These are phyloP conservation scores for Fusarium caatingaense DNA, from an alignment of 2,329 filamentous ascomycete genomes.

Conservation along the genomic window DNA sequence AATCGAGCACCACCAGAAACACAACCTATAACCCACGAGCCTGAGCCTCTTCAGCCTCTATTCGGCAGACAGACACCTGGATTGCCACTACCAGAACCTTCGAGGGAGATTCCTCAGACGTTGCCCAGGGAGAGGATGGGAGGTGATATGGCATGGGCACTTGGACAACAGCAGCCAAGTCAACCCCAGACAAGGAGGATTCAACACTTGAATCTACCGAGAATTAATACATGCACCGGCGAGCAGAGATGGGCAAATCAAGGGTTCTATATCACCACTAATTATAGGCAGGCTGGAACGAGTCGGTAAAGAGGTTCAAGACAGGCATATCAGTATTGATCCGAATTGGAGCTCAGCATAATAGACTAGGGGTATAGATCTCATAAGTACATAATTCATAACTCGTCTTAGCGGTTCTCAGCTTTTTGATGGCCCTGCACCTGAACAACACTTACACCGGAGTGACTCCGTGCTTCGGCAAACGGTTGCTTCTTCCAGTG, in stretches of 20 bases:
- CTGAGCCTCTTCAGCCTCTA: constrained; percentile 35
- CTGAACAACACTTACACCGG: constrained; percentile 2
- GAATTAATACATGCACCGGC: background rate
- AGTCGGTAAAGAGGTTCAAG: background rate
- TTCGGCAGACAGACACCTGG: constrained; percentile 9
- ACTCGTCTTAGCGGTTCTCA: background rate
- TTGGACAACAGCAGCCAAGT: background rate
- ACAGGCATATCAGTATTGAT: background rate
- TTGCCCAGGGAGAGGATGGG: background rate
- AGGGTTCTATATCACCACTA: background rate
- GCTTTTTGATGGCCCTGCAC: constrained; percentile 10
- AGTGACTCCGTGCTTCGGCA: constrained; percentile 5
- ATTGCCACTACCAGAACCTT: background rate
- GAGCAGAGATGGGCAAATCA: constrained; percentile 3
- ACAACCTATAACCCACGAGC: background rate
- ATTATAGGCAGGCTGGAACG: background rate
- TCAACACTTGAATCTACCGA: background rate
- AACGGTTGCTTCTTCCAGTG: constrained; percentile 45
- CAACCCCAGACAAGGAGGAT: background rate
- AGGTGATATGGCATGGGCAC: background rate
- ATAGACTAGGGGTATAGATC: constrained; percentile 1
- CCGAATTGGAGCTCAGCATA: background rate
- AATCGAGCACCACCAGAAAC: background rate
- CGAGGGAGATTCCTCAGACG: background rate
- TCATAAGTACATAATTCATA: constrained; percentile 10